Evolutionary conservation across 139 green algal genomes (phyloP), one percentile per base, ranked within the genome.

Genomic region (Ettlia oleoabundans): DNA sequence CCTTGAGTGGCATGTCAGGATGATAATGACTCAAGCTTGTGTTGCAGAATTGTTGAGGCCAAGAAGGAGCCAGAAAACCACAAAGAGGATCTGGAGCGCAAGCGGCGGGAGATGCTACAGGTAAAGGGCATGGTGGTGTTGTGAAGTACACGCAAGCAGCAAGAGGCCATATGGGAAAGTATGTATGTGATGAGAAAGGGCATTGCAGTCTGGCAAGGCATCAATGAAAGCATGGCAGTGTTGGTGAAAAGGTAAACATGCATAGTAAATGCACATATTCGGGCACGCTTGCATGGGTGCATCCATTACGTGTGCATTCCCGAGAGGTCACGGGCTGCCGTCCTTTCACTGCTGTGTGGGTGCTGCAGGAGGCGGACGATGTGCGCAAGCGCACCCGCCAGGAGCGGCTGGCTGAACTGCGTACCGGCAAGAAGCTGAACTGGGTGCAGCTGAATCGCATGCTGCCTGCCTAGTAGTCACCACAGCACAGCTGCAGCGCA

Each of bases 301-400:
- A n/a, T n/a, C n/a, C n/a, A n/a, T n/a, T n/a, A n/a, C n/a, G n/a
- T n/a, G n/a, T n/a, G n/a, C n/a, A n/a, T n/a, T n/a, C n/a, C n/a
- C n/a, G n/a, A n/a, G n/a, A n/a, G n/a, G n/a, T n/a, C n/a, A n/a
- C n/a, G n/a, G n/a, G n/a, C n/a, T n/a, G n/a, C n/a, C n/a, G n/a
- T n/a, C n/a, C n/a, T n/a, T n/a, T n/a, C 65, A 3, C 18, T 3
- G 33, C 32, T 65, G 64, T 42, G 8, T 85, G 70, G 30, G 40
- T 22, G 7, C 4, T 63, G 80, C 86, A 91, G 84, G 89, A 92
- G 53, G 41, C 51, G 13, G 88, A 93, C 30, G 83, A 92, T 35
- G 13, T 77, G 43, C 53, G 87, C 24, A 92, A 88, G 77, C 78
- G 89, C 0, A 75, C 63, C 26, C 63, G 89, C n/a, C 89, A 93